Percentiles rank a stretch among this genome's conserved stretches.
Evolutionary conservation across 2,329 filamentous ascomycete genomes (phyloP).

Genomic region (Verticillium klebahnii): DNA sequence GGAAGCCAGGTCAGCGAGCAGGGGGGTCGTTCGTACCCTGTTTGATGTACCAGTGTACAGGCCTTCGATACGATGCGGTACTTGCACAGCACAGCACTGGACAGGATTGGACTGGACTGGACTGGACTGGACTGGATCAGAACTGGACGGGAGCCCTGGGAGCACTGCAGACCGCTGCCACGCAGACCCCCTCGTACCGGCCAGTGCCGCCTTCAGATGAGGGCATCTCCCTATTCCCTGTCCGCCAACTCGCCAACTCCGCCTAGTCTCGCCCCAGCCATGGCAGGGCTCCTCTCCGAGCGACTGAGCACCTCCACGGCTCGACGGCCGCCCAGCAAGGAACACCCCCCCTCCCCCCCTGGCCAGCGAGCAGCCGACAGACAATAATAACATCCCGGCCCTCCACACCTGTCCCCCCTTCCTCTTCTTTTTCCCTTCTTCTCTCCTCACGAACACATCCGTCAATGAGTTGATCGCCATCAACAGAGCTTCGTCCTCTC

Average conservation of each 20-base stretch:
- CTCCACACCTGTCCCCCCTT: slow-evolving; percentile 25
- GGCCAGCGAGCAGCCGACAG: neutral
- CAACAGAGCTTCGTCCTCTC: slow-evolving; percentile 50
- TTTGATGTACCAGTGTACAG: neutral
- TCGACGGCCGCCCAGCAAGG: neutral
- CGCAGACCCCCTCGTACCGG: neutral
- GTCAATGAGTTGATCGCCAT: slow-evolving; percentile 46
- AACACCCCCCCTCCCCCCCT: neutral
- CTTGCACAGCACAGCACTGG: neutral
- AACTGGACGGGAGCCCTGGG: neutral
- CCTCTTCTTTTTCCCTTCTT: slow-evolving; percentile 26
- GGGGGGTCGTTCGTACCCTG: neutral
- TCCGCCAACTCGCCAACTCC: neutral
- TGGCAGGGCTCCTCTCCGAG: neutral
- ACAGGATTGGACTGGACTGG: neutral
- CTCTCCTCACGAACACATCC: slow-evolving; percentile 35
- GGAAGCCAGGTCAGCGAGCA: neutral
- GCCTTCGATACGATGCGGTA: neutral
- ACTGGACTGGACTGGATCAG: neutral
- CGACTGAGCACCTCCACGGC: neutral
- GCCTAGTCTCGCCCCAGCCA: neutral
- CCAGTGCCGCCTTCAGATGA: neutral
- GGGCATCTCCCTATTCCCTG: slow-evolving; percentile 3
- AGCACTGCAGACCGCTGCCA: neutral
- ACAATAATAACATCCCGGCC: slow-evolving; percentile 39